phyloP scores from a whole-genome alignment of 2,329 filamentous ascomycete genomes.

The Orbilia oligospora region DNA sequence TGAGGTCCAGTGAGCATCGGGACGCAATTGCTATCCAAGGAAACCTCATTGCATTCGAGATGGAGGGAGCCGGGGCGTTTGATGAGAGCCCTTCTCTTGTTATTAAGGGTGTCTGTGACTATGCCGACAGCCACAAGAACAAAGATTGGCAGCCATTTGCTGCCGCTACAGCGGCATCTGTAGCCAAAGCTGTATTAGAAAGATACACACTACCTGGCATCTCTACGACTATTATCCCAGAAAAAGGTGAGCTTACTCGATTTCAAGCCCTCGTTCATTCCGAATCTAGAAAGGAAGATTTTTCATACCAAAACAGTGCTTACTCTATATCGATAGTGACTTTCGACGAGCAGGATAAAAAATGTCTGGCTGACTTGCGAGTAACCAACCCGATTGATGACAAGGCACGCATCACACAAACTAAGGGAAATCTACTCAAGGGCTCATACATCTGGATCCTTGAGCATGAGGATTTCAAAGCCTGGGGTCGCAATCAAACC shows the following conservation, averaged over 20 bases:
- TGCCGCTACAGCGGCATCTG: constrained; percentile 4
- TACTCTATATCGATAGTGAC: neutral
- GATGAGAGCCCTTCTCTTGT: constrained; percentile 60
- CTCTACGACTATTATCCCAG: neutral
- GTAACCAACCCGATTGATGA: constrained; percentile 66
- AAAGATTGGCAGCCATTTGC: constrained; percentile 26
- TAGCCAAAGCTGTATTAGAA: constrained; percentile 5
- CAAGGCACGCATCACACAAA: constrained; percentile 66
- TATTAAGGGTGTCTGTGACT: constrained; percentile 26
- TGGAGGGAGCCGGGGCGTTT: constrained; percentile 65
- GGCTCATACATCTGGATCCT: constrained; percentile 67
- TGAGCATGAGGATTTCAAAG: constrained; percentile 61
- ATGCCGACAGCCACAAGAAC: constrained; percentile 25
- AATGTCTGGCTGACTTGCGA: constrained; percentile 63
- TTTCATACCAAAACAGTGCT: too few relatives aligned
- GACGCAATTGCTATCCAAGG: constrained; percentile 63
- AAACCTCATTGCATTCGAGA: constrained; percentile 65
- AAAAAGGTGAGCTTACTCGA: neutral
- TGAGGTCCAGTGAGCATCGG: constrained; percentile 65
- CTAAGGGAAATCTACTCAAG: constrained; percentile 66
- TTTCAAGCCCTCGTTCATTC: too few relatives aligned
- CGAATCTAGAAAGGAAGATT: too few relatives aligned
- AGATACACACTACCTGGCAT: neutral
- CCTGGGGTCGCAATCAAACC: constrained; percentile 62
- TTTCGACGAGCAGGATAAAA: neutral